phyloP scores from a whole-genome alignment of 306 rosid species.

The Castanea crenata region DNA sequence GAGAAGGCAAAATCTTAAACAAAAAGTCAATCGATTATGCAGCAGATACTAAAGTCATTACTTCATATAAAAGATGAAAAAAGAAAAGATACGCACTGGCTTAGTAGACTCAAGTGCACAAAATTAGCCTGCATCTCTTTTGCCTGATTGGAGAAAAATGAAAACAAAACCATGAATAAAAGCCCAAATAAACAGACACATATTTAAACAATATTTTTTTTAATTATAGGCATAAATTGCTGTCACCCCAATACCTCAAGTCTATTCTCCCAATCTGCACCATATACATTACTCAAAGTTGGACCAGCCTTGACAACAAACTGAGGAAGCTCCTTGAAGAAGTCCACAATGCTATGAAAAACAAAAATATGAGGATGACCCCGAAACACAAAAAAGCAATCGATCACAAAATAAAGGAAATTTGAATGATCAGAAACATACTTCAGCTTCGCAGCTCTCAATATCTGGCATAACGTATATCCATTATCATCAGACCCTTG shows the following conservation, averaged over 20 bases:
- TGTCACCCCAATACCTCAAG: constrained; percentile 61
- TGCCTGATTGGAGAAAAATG: constrained; percentile 43
- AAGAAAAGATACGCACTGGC: constrained; percentile 66
- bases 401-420: constrained; percentile 10
- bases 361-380: constrained; percentile 20
- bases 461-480: constrained; percentile 66
- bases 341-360: constrained; percentile 69
- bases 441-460: constrained; percentile 86
- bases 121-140: constrained; percentile 88
- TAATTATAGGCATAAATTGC: constrained; percentile 17
- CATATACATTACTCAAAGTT: constrained; percentile 60
- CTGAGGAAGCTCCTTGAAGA: constrained; percentile 96
- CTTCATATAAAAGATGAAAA: not conserved
- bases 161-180: constrained; percentile 18
- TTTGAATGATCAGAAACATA: constrained; percentile 33
- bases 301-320: constrained; percentile 86
- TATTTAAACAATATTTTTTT: not conserved
- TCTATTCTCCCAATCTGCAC: constrained; percentile 91
- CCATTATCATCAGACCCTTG: constrained; percentile 42
- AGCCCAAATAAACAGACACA: constrained; percentile 3
- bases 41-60: not conserved
- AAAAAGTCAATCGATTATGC: not conserved
- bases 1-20: not conserved
- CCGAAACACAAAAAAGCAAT: constrained; percentile 8
- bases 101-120: constrained; percentile 61